Percentiles rank a stretch among this genome's conserved stretches.
Conservation (phyloP, 225 moss, liverwort and hornwort species). For the Straminergon stramineum region DNA sequence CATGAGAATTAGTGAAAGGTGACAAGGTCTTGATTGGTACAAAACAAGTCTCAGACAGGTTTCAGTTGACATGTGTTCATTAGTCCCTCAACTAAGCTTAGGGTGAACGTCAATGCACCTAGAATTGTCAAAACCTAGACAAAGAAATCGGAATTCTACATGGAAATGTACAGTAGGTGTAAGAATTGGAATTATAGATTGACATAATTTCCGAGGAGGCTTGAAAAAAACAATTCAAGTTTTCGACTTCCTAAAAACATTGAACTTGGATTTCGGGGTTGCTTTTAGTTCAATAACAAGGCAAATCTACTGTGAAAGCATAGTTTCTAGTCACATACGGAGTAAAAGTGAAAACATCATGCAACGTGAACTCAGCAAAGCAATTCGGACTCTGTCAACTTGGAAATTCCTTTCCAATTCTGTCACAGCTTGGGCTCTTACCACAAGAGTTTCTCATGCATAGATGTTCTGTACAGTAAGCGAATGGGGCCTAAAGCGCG, state of each 20-base stretch:
- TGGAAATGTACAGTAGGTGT: background rate
- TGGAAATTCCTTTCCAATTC: background rate
- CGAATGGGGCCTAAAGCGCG: background rate
- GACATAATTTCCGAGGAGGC: rapidly evolving
- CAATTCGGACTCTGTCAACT: background rate
- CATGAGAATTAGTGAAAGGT: background rate
- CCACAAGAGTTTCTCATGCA: background rate
- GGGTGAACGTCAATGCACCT: no score
- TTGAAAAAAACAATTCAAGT: background rate
- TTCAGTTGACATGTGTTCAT: background rate
- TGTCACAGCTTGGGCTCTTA: no score
- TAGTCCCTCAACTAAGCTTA: no score
- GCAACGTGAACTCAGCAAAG: background rate
- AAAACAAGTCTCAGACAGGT: background rate
- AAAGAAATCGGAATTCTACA: no score
- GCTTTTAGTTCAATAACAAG: no score
- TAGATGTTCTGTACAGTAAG: no score
- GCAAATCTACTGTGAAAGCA: background rate
- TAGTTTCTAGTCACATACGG: background rate
- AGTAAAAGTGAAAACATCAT: background rate
- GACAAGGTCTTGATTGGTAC: no score
- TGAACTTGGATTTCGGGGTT: background rate
- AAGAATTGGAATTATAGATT: background rate
- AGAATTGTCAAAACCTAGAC: background rate
- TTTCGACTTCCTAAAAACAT: rapidly evolving